Evolutionary conservation across 2,329 filamentous ascomycete species (phyloP).

Genomic region (Thielaviopsis euricoi): DNA sequence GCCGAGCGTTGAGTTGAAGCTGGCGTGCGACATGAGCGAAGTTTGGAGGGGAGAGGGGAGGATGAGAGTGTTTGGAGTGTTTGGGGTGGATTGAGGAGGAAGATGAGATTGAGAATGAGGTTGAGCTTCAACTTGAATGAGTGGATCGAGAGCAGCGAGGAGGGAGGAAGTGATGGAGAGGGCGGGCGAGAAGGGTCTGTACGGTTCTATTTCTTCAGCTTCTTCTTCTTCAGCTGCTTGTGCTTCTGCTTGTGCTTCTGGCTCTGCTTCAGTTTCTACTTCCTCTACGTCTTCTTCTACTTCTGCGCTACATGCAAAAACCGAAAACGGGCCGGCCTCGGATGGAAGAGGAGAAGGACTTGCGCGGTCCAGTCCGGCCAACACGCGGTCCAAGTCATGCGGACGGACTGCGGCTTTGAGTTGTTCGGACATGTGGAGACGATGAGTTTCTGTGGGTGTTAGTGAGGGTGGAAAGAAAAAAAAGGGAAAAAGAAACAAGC

Average conservation of each 20-base stretch:
- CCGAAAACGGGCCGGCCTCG: conserved; percentile 1
- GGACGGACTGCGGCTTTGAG: not conserved
- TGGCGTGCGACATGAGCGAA: not conserved
- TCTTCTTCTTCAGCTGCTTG: not conserved
- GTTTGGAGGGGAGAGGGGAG: not conserved
- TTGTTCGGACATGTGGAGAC: conserved; percentile 3
- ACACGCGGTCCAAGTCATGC: not conserved
- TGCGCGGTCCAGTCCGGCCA: not conserved
- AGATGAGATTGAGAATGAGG: no score
- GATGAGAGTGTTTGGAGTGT: no score
- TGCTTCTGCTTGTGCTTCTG: not conserved
- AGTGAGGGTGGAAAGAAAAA: no score
- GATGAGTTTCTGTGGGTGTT: not conserved
- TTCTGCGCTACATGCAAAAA: conserved; percentile 1
- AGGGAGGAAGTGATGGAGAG: not conserved
- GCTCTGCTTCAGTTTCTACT: not conserved
- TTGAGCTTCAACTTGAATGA: no score
- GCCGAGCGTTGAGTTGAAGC: not conserved
- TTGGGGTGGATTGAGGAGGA: no score
- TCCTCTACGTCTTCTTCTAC: not conserved
- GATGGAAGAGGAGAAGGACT: no score
- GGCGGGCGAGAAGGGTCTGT: no score
- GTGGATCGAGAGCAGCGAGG: not conserved
- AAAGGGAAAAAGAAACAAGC: no score
- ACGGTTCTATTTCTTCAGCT: no score